A percentile compares a stretch with the other conserved stretches of the same genome.
Conservation (phyloP, 208 protist species). For the Lotmaria passim region DNA sequence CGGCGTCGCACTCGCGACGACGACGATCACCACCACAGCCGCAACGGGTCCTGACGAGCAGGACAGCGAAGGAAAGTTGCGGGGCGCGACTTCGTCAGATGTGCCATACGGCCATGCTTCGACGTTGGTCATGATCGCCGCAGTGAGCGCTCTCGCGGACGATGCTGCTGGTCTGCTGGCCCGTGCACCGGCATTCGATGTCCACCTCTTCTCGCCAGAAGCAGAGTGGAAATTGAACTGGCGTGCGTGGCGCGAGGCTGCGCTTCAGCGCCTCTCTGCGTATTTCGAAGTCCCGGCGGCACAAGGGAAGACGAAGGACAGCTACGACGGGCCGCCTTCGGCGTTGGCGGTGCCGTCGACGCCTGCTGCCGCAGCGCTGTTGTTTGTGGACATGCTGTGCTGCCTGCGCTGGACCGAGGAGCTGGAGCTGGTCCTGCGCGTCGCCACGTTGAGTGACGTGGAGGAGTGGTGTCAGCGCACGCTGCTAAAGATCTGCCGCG, state of each 20-base stretch:
- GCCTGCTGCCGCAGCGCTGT: neutral
- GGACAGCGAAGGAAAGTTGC: no score
- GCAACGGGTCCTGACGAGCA: no score
- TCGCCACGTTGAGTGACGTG: conserved; percentile 1
- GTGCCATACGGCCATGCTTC: conserved; percentile 8
- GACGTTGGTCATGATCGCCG: conserved; percentile 17
- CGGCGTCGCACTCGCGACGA: no score
- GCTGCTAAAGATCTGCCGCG: conserved; percentile 12
- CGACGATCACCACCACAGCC: neutral
- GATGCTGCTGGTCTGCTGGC: conserved; percentile 16
- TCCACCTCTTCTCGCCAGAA: no score
- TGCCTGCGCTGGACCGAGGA: conserved; percentile 32
- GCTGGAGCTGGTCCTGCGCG: conserved; percentile 20
- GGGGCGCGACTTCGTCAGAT: no score
- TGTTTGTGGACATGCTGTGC: conserved; percentile 25
- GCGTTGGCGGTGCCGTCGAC: neutral
- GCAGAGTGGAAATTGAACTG: neutral
- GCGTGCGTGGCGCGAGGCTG: conserved; percentile 7
- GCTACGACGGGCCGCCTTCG: no score
- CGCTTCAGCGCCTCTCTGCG: neutral
- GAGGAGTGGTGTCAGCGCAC: conserved; percentile 14
- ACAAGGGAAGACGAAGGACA: neutral
- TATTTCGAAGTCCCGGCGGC: neutral
- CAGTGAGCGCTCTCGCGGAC: conserved; percentile 23
- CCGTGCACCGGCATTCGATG: neutral